Evolutionary conservation across 306 rosid species (phyloP), one percentile per base, ranked within the genome.

Genomic region (Pterocarpus macrocarpus): DNA sequence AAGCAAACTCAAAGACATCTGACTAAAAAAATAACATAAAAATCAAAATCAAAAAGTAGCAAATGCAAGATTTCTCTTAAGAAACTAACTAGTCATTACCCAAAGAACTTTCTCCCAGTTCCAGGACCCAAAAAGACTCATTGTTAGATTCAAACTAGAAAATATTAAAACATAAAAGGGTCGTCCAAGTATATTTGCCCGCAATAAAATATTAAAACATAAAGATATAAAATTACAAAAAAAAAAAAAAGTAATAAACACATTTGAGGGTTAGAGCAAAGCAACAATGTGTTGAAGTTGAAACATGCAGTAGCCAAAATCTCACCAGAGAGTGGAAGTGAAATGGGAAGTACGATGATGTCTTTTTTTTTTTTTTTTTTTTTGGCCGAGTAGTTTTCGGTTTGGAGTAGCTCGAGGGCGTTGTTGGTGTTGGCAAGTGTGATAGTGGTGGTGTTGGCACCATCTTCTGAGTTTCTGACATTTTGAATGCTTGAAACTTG

Each of bases 401-500:
- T 43, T 43, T 43, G 47, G 47, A 22, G 28, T 22, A 43, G 47
- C 47, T 41, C 45, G 5, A 43, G 8, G 47, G 6, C 5, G 11
- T 7, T 67, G 22, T 13, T 34, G 7, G 35, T 11, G 4, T 9
- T 38, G 30, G 28, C 1, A 22, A 22, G 28, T 22, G 41, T 30
- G 59, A 12, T 44, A 36, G 11, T 32, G 4, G 13, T 58, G 13
- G 4, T 56, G 30, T 22, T 78, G 71, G 64, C 44, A 49, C 17
- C 8, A 45, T 41, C 3, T 66, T 9, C 58, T 43, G 82, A 41
- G 69, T 3, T 64, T 43, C 59, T 49, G 83, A 47, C 74, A 73
- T 64, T 64, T 80, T 80, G 73, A 72, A 72, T 50, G 74, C 69
- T 71, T 39, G 79, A 72, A 64, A 55, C 49, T 30, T 62, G 79